Evolutionary conservation across 2,329 filamentous ascomycete species (phyloP).

Genomic region (Xylaria sp.): DNA sequence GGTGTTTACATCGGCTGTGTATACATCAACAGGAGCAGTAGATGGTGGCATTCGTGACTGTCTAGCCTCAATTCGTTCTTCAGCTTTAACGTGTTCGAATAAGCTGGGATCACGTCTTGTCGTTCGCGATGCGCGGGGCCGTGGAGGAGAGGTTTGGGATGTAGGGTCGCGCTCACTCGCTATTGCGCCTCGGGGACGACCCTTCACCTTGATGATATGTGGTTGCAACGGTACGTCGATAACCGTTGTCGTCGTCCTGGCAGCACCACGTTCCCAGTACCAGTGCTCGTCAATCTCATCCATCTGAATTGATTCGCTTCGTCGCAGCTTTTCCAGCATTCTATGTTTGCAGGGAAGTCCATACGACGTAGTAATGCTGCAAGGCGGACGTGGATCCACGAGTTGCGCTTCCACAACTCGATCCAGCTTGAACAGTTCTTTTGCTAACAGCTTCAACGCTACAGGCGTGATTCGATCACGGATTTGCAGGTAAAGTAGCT

Average conservation of each 20-base stretch:
- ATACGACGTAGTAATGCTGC: not conserved
- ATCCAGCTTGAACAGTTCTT: not conserved
- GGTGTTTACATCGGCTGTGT: too few species aligned
- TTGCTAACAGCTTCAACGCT: not conserved
- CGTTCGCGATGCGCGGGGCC: too few species aligned
- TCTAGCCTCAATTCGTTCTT: not conserved
- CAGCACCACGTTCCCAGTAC: not conserved
- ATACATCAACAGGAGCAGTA: not conserved
- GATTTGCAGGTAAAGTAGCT: not conserved
- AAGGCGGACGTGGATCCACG: not conserved
- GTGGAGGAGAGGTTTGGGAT: too few species aligned
- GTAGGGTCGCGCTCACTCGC: too few species aligned
- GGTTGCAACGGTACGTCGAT: not conserved
- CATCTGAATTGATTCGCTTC: not conserved
- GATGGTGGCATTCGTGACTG: not conserved
- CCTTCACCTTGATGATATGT: not conserved
- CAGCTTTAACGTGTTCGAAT: not conserved
- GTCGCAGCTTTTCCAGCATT: not conserved
- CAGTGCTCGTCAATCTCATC: not conserved
- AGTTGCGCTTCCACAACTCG: not conserved
- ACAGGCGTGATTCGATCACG: not conserved
- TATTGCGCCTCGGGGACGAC: not conserved
- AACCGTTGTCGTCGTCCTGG: not conserved
- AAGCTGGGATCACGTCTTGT: not conserved
- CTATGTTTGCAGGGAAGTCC: not conserved